Evolutionary conservation across 2,329 filamentous ascomycete genomes (phyloP).

Genomic region (Leptographium lundbergii): DNA sequence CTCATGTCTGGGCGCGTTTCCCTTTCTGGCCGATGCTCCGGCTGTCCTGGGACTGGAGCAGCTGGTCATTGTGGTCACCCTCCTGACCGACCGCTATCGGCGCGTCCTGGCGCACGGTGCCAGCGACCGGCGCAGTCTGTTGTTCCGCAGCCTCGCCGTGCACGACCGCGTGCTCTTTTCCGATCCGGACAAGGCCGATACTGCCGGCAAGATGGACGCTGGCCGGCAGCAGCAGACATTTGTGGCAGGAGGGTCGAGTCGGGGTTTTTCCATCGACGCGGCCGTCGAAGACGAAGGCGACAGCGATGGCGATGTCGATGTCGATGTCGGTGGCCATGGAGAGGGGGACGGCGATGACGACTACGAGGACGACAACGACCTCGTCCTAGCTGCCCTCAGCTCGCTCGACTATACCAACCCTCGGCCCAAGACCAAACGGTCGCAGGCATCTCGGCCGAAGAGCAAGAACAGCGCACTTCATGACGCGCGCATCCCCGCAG

Average conservation of each 20-base stretch:
- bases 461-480: constrained; percentile 29
- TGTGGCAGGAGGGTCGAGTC: not conserved
- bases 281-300: constrained; percentile 23
- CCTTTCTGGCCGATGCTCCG: constrained; percentile 58
- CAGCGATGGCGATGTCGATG: not conserved
- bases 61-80: constrained; percentile 58
- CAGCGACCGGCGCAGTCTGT: constrained; percentile 45
- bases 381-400: constrained; percentile 57
- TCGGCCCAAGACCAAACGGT: constrained; percentile 24
- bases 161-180: constrained; percentile 46
- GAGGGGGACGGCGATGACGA: constrained; percentile 41
- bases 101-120: constrained; percentile 47
- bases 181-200: constrained; percentile 4
- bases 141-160: constrained; percentile 61
- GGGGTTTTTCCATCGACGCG: constrained; percentile 34
- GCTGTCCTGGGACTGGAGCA: constrained; percentile 57
- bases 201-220: not conserved
- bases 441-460: not conserved
- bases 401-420: constrained; percentile 48
- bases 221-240: constrained; percentile 4
- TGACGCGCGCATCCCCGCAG: constrained; percentile 58
- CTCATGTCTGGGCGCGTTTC: constrained; percentile 60
- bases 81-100: constrained; percentile 58
- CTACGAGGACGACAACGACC: constrained; percentile 38
- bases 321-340: constrained; percentile 20